phyloP scores from a whole-genome alignment of 148 eudicot species.

The Gaultheria prostrata region DNA sequence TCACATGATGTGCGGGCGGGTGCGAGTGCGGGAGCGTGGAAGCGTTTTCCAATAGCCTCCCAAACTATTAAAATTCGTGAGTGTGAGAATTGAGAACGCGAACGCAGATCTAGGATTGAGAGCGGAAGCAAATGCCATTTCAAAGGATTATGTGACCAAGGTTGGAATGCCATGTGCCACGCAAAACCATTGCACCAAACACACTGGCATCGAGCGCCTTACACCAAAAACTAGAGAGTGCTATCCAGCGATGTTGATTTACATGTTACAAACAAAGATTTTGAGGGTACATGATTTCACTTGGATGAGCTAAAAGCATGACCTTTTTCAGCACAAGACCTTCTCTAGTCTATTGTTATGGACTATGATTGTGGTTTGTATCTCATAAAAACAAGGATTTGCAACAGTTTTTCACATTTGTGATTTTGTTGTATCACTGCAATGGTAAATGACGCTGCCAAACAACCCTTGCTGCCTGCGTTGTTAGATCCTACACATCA shows the following conservation, averaged over 20 bases:
- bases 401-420: constrained; percentile 5
- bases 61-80: too few relatives aligned
- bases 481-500: constrained; percentile 19
- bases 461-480: constrained; percentile 27
- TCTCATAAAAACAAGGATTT: constrained; percentile 1
- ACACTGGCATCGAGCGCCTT: too few relatives aligned
- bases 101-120: too few relatives aligned
- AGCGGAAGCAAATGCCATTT: too few relatives aligned
- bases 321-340: not conserved
- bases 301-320: not conserved
- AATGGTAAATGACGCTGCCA: constrained; percentile 22
- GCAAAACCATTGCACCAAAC: too few relatives aligned
- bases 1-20: too few relatives aligned
- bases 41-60: too few relatives aligned
- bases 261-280: not conserved
- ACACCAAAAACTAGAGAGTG: not conserved
- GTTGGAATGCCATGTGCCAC: too few relatives aligned
- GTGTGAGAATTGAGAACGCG: too few relatives aligned
- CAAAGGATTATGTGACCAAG: too few relatives aligned
- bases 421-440: not conserved
- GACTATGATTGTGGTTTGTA: not conserved
- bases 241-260: not conserved
- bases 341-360: not conserved
- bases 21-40: too few relatives aligned
- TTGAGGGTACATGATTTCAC: not conserved